A percentile compares a stretch with the other conserved stretches of the same genome.
These are phyloP conservation scores for Jamesozyma gamospora DNA, from an alignment of 805 yeast species.

Conservation along the genomic window DNA sequence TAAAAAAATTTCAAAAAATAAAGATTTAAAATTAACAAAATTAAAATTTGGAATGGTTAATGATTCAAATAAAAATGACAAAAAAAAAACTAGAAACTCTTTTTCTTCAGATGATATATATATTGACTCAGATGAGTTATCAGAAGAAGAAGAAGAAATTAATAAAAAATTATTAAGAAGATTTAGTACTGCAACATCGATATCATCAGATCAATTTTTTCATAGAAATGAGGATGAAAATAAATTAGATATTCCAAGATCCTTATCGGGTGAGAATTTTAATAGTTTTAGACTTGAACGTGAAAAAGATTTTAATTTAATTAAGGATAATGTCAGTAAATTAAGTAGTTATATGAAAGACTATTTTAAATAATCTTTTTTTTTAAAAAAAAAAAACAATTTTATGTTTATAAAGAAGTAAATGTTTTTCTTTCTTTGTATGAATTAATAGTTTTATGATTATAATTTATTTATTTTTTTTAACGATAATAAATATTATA, in stretches of 20 bases:
- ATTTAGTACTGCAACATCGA: neutral
- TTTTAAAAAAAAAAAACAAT: neutral
- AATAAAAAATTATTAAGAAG: neutral
- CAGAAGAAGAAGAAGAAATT: neutral
- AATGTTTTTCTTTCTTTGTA: no score
- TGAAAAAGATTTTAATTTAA: neutral
- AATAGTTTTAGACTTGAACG: neutral
- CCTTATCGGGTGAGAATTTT: neutral
- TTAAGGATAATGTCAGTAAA: neutral
- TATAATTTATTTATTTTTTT: no score
- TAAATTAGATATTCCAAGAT: neutral
- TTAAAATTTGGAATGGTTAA: neutral
- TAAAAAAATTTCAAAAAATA: no score
- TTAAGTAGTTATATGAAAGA: neutral
- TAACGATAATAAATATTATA: neutral
- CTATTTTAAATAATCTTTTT: neutral
- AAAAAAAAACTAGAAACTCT: neutral
- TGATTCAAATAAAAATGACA: neutral
- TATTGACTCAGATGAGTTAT: neutral
- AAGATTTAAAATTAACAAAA: neutral
- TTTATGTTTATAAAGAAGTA: no score
- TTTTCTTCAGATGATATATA: neutral
- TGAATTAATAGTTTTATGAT: no score
- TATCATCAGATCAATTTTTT: neutral
- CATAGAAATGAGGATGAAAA: neutral